These are phyloP conservation scores for Saccharomycodes ludwigii DNA, from an alignment of 805 yeast genomes.

Conservation along the genomic window DNA sequence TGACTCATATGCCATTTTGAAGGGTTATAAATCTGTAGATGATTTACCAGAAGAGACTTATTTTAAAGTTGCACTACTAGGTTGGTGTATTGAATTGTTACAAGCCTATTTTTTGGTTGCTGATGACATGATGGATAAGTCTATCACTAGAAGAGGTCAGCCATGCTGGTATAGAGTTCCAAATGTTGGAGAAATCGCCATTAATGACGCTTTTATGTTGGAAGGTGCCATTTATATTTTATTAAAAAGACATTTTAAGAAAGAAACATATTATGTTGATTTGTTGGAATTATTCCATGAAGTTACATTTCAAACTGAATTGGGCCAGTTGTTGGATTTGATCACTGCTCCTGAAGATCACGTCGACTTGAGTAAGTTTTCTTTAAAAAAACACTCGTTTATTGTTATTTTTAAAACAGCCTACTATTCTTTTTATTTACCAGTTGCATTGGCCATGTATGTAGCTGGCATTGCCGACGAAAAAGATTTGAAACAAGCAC, in stretches of 20 bases:
- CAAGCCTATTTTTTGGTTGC: conserved; percentile 97
- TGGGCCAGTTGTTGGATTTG: conserved; percentile 90
- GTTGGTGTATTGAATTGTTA: conserved; percentile 89
- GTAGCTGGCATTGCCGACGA: conserved; percentile 69
- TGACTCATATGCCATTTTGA: conserved; percentile 78
- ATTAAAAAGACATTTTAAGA: conserved; percentile 77
- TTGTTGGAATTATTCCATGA: conserved; percentile 91
- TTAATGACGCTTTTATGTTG: conserved; percentile 93
- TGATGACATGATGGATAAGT: conserved; percentile 96
- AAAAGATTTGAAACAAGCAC: conserved; percentile 75
- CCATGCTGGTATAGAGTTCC: conserved; percentile 90
- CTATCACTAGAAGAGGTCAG: conserved; percentile 95
- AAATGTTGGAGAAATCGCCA: conserved; percentile 84
- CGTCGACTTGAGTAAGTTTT: conserved; percentile 79
- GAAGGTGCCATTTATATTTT: conserved; percentile 88
- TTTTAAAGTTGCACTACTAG: conserved; percentile 74
- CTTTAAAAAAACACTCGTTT: conserved; percentile 82
- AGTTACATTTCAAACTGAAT: conserved; percentile 92
- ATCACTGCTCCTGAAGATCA: conserved; percentile 95
- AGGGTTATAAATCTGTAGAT: conserved; percentile 42
- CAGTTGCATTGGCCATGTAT: conserved; percentile 93
- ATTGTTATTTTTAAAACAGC: conserved; percentile 97
- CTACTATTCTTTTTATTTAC: conserved; percentile 90
- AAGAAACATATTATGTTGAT: conserved; percentile 76
- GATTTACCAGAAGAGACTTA: conserved; percentile 61